Base-by-base conservation (phyloP, 2,329 filamentous ascomycete species). In the Aspergillus fumigatus region DNA sequence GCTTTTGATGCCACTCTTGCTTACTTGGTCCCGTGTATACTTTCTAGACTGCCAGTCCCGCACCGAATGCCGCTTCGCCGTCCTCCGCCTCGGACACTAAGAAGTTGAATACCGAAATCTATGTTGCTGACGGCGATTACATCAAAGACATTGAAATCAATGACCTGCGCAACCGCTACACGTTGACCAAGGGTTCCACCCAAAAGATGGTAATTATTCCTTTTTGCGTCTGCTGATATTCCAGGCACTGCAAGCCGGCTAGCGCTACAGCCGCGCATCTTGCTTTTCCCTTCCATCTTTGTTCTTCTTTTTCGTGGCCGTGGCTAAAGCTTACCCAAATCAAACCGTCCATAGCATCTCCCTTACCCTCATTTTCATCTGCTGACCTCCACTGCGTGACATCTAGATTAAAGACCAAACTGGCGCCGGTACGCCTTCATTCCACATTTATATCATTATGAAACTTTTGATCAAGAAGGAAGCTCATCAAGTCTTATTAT, bases 71-170 rank as follows among this genome's bases (percentile, higher is more conserved):
- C 49, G 78, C 82, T 21, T 78, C 81, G 26, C 77, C 81, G 43
- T 74, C 77, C 48, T 74, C 77, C 48, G 72, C 74, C 48, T 72
- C 77, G n/a, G 77, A 77, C 48, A 75, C 76, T 23, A 80, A 80
- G 43, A 85, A 85, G 59, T 82, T 95, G 73, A 91, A 93, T 68
- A 86, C 88, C 67, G 91, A 95, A 69, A 89, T 96, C 73, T 97
- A 97, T 72, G 89, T 96, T 67, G 89, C 92, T 60, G 94, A 97
- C 73, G 94, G 94, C 68, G 94, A 99, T 77, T 97, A 90, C 74
- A 97, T 99, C 78, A 94, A 95, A 76, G 94, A 99, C 71, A 96
- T 99, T 70, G 94, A 97, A 80, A 91, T 99, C 80, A 99, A 99
- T 76, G 93, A 97, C 76, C 79, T 97, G 70, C 88, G 93, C 63